These are phyloP conservation scores for Lojkania enalia DNA, from an alignment of 2,329 filamentous ascomycete genomes.

Conservation along the genomic window DNA sequence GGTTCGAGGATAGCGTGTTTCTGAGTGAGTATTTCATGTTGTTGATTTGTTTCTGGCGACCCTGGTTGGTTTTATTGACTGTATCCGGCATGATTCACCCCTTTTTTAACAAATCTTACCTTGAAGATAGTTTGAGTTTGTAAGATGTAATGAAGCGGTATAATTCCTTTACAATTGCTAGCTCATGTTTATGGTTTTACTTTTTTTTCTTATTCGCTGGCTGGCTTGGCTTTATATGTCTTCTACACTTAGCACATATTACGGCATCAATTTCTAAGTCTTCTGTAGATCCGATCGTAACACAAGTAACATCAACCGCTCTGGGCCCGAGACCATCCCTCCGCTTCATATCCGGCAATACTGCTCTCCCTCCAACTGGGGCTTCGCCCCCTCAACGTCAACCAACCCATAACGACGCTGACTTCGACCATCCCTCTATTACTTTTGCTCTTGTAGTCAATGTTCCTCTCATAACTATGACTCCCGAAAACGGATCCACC, in stretches of 20 bases:
- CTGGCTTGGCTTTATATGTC: no score
- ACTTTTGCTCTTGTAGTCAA: constrained; percentile 55
- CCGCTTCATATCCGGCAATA: constrained; percentile 41
- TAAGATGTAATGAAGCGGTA: no score
- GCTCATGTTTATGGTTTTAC: no score
- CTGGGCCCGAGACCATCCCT: constrained; percentile 37
- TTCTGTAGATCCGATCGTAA: constrained; percentile 56
- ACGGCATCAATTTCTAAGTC: background rate
- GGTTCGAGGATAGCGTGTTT: constrained; percentile 51
- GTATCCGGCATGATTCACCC: no score
- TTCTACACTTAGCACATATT: no score
- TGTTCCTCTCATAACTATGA: constrained; percentile 51
- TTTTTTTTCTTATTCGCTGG: no score
- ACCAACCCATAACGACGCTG: constrained; percentile 39
- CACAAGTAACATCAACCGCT: constrained; percentile 57
- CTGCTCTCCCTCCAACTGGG: constrained; percentile 50
- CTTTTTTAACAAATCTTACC: no score
- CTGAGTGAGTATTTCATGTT: constrained; percentile 49
- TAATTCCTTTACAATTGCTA: no score
- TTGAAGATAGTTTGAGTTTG: no score
- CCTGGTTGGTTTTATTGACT: no score
- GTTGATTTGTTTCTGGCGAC: background rate
- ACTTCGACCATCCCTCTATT: constrained; percentile 36
- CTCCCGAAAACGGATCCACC: constrained; percentile 52
- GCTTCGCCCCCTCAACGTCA: constrained; percentile 40